Percentiles rank a stretch among this genome's conserved stretches.
Evolutionary conservation across 1,284 basidiomycete species (phyloP).

Genomic region (Puccinia triticina): DNA sequence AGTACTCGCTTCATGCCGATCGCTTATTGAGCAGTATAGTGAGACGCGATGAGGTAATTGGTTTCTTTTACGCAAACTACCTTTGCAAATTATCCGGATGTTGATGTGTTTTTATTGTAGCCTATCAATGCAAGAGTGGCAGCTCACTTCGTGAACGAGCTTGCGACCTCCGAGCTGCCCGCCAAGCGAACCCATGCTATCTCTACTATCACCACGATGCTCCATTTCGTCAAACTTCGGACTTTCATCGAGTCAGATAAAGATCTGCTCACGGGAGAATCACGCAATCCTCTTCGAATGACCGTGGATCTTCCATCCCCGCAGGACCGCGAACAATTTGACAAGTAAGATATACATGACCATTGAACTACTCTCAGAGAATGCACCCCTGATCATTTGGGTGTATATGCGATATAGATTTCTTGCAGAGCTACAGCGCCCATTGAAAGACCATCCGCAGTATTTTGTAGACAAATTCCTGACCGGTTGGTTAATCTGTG

Average conservation of each 20-base stretch:
- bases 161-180: slow-evolving; percentile 72
- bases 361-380: neutral
- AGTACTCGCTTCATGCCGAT: slow-evolving; percentile 50
- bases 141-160: slow-evolving; percentile 57
- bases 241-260: slow-evolving; percentile 71
- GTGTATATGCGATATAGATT: slow-evolving; percentile 13
- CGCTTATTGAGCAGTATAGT: slow-evolving; percentile 51
- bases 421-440: slow-evolving; percentile 1
- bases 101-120: slow-evolving; percentile 13
- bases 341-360: slow-evolving; percentile 21
- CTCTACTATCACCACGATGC: slow-evolving; percentile 74
- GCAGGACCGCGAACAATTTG: slow-evolving; percentile 14
- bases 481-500: slow-evolving; percentile 87
- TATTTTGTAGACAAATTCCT: slow-evolving; percentile 75
- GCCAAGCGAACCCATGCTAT: slow-evolving; percentile 66
- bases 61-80: neutral
- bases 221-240: slow-evolving; percentile 79
- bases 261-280: slow-evolving; percentile 76
- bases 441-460: slow-evolving; percentile 21
- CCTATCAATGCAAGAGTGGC: slow-evolving; percentile 53
- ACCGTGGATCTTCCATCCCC: slow-evolving; percentile 55
- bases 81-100: neutral
- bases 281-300: slow-evolving; percentile 72
- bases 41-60: slow-evolving; percentile 49
- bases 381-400: neutral